Conservation (phyloP, 306 rosid species). For the Styphnolobium japonicum region DNA sequence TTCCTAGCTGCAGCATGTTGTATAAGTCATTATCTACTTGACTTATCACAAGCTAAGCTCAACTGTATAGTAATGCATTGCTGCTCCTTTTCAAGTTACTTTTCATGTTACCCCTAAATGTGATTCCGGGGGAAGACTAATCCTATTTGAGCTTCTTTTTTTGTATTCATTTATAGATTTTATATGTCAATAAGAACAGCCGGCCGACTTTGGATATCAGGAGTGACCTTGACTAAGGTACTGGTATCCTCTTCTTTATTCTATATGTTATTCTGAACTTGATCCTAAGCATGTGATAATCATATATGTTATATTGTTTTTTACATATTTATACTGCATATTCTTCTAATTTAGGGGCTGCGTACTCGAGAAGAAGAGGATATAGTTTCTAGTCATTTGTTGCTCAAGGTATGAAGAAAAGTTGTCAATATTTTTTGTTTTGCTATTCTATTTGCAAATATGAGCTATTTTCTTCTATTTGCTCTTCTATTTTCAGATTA, state of each 20-base stretch:
- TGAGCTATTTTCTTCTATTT: conserved; percentile 14
- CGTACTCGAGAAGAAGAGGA: conserved; percentile 91
- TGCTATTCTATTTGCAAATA: conserved; percentile 22
- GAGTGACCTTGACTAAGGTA: conserved; percentile 79
- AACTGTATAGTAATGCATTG: neutral
- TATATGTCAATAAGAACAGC: conserved; percentile 83
- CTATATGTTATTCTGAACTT: conserved; percentile 3
- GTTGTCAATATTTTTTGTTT: conserved; percentile 16
- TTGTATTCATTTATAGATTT: conserved; percentile 49
- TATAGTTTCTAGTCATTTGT: conserved; percentile 60
- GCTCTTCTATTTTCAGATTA: neutral
- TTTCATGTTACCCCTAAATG: neutral
- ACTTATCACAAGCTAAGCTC: neutral
- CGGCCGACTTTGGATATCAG: conserved; percentile 61
- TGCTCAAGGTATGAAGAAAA: conserved; percentile 65
- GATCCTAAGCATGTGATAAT: conserved; percentile 10
- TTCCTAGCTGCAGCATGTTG: neutral
- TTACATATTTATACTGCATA: neutral
- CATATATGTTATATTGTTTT: neutral
- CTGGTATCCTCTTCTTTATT: conserved; percentile 7
- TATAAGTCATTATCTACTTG: neutral
- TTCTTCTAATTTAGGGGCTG: conserved; percentile 54
- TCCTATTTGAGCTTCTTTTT: conserved; percentile 1
- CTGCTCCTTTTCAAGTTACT: conserved; percentile 12
- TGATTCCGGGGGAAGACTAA: conserved; percentile 11